Evolutionary conservation across 805 yeast species (phyloP).

Genomic region (Candida nitratophila): DNA sequence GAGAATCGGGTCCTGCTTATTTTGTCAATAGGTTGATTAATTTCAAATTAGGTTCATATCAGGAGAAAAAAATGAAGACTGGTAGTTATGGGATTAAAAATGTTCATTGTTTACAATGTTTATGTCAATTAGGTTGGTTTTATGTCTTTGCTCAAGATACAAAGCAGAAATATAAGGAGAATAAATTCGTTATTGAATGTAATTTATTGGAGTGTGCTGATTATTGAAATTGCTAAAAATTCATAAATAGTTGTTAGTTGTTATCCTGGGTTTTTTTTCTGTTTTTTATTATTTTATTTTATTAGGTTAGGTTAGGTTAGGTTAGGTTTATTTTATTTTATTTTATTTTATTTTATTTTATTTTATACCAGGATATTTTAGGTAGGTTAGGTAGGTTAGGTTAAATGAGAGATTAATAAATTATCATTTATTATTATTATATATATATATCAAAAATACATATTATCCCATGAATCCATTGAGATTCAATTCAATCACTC

Average conservation of each 20-base stretch:
- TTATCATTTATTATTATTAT: neutral
- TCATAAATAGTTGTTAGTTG: too few species aligned
- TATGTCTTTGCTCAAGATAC: conserved; percentile 22
- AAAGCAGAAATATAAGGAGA: conserved; percentile 25
- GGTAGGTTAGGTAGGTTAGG: too few species aligned
- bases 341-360: too few species aligned
- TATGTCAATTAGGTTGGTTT: conserved; percentile 26
- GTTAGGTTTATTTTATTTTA: neutral
- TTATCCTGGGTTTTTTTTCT: too few species aligned
- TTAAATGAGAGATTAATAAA: too few species aligned
- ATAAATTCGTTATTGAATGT: conserved; percentile 27
- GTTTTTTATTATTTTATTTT: too few species aligned
- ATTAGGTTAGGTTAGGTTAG: neutral
- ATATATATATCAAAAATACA: neutral
- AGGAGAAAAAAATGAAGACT: conserved; percentile 24
- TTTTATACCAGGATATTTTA: too few species aligned
- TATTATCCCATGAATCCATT: too few species aligned
- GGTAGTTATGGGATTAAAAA: conserved; percentile 25
- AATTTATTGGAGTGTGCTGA: conserved; percentile 18
- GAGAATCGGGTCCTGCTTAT: conserved; percentile 26
- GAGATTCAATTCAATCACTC: neutral
- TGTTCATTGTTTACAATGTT: conserved; percentile 25
- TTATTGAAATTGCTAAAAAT: too few species aligned
- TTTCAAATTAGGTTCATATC: conserved; percentile 10
- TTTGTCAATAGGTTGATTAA: conserved; percentile 26